phyloP scores from a whole-genome alignment of 257 asterid genomes.

The Capsicum chinense region DNA sequence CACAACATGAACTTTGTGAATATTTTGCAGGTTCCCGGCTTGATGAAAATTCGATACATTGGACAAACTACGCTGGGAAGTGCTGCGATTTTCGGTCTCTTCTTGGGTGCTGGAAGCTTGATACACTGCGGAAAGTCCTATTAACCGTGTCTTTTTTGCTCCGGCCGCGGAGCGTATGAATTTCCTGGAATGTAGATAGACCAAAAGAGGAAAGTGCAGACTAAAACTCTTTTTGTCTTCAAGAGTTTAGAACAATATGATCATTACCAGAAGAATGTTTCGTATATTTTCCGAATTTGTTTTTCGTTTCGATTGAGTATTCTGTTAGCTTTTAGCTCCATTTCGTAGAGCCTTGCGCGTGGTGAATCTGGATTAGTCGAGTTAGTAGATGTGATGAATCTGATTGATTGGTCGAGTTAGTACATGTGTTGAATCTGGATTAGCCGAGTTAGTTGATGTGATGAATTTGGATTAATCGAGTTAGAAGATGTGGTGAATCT shows the following conservation, averaged over 20 bases:
- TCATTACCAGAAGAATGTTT: background rate
- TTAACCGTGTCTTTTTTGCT: slow-evolving; percentile 32
- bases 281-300: background rate
- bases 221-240: background rate
- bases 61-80: slow-evolving; percentile 86
- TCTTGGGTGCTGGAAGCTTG: slow-evolving; percentile 40
- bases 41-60: slow-evolving; percentile 72
- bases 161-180: no score
- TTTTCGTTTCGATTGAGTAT: slow-evolving; percentile 16
- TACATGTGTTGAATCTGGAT: background rate
- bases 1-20: background rate
- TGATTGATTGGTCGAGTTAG: no score
- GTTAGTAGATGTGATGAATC: background rate
- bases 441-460: no score
- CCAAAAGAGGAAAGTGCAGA: no score
- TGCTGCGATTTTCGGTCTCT: slow-evolving; percentile 42
- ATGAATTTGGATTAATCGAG: background rate
- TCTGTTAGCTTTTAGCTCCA: background rate
- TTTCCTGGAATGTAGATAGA: no score
- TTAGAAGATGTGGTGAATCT: background rate
- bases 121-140: slow-evolving; percentile 86
- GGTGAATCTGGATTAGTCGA: background rate
- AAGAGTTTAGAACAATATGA: background rate
- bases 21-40: slow-evolving; percentile 74
- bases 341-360: background rate